A percentile compares a stretch with the other conserved stretches of the same genome.
These are phyloP conservation scores for Lagerstroemia speciosa DNA, from an alignment of 345 rosid genomes.

Conservation along the genomic window DNA sequence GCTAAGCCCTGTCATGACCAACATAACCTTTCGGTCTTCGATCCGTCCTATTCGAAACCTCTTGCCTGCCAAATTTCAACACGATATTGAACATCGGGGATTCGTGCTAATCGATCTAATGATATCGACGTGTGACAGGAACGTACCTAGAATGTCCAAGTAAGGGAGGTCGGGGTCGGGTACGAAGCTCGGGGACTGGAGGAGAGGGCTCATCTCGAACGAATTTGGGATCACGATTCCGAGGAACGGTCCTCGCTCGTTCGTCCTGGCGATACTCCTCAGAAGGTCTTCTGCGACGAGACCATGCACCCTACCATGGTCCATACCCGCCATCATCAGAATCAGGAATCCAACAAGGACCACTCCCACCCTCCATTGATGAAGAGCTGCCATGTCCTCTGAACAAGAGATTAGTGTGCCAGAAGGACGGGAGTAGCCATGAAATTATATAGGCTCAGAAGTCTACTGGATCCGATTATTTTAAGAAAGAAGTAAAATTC, in stretches of 20 bases:
- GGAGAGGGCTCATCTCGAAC: conserved; percentile 77
- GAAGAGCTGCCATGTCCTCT: conserved; percentile 4
- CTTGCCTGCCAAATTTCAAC: conserved; percentile 29
- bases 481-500: too few relatives aligned
- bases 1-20: conserved; percentile 61
- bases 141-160: conserved; percentile 52
- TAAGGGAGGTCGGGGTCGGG: conserved; percentile 28
- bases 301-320: conserved; percentile 19
- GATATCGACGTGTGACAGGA: not conserved
- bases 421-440: too few relatives aligned
- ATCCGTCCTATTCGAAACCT: conserved; percentile 52
- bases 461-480: not conserved
- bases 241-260: conserved; percentile 44
- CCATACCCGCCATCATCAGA: conserved; percentile 15
- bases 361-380: not conserved
- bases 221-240: conserved; percentile 67
- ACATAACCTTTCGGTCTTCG: conserved; percentile 30
- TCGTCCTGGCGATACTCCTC: conserved; percentile 24
- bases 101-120: too few relatives aligned
- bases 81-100: too few relatives aligned
- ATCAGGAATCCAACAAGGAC: conserved; percentile 8
- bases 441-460: too few relatives aligned
- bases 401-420: not conserved
- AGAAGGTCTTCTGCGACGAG: conserved; percentile 12
- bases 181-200: conserved; percentile 38